Evolutionary conservation across 2,329 filamentous ascomycete genomes (phyloP).

Genomic region (Claviceps monticola): DNA sequence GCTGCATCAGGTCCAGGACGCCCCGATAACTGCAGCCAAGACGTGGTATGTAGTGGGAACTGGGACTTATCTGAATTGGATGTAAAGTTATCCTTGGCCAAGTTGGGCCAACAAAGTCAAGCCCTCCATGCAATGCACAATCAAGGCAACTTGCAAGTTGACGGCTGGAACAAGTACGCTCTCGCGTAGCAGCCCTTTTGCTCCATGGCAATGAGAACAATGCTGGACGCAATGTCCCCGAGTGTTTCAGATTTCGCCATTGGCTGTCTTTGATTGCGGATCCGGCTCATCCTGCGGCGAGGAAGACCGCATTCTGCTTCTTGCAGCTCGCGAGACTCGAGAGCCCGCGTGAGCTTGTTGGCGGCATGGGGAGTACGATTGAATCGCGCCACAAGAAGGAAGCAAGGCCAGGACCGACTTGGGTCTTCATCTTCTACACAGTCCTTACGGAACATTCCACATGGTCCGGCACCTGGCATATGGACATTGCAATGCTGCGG

Average conservation of each 20-base stretch:
- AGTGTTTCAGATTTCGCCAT: not conserved
- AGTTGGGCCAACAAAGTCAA: not conserved
- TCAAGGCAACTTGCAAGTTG: no score
- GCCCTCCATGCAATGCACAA: not conserved
- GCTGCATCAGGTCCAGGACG: not conserved
- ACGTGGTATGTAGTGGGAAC: not conserved
- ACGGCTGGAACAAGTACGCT: no score
- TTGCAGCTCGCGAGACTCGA: not conserved
- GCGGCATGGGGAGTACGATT: not conserved
- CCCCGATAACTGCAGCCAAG: not conserved
- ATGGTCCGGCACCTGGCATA: not conserved
- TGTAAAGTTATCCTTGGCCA: not conserved
- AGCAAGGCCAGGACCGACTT: not conserved
- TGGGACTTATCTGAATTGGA: not conserved
- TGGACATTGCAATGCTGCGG: not conserved
- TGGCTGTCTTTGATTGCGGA: not conserved
- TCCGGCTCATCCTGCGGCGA: not conserved
- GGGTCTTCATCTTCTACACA: not conserved
- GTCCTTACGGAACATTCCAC: not conserved
- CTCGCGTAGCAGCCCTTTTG: no score
- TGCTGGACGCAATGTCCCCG: not conserved
- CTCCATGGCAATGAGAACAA: not conserved
- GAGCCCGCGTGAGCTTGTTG: not conserved
- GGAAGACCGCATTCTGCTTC: not conserved
- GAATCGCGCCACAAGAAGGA: not conserved